Evolutionary conservation across 75 land plant genomes (phyloP).

Genomic region (Selaginella moellendorffii): DNA sequence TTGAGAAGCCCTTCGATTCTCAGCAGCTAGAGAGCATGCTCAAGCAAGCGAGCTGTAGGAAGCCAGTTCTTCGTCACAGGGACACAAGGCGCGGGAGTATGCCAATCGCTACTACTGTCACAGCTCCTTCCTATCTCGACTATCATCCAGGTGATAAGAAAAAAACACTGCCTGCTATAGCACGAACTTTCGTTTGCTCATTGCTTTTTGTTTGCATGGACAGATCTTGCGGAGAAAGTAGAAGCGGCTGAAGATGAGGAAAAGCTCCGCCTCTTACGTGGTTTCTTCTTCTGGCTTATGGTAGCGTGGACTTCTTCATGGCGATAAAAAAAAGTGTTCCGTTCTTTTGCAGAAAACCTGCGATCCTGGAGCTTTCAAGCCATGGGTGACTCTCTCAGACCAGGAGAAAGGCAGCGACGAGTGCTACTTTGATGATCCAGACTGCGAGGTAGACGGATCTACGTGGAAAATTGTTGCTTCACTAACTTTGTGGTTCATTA

Average conservation of each 20-base stretch:
- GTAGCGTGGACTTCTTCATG: slow-evolving; percentile 7
- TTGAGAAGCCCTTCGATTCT: neutral
- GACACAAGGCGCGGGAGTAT: neutral
- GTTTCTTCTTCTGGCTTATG: slow-evolving; percentile 37
- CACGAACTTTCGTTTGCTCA: neutral
- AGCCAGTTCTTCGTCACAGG: neutral
- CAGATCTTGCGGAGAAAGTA: slow-evolving; percentile 24
- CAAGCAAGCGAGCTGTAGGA: neutral
- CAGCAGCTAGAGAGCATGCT: neutral
- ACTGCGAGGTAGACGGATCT: neutral
- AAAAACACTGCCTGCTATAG: neutral
- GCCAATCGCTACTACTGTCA: neutral
- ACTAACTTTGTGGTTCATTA: too few relatives aligned
- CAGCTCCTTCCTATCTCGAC: neutral
- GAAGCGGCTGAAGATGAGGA: slow-evolving; percentile 15
- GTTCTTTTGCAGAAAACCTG: slow-evolving; percentile 15
- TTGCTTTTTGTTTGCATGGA: neutral
- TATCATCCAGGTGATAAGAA: neutral
- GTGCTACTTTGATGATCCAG: neutral
- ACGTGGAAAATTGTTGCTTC: too few relatives aligned
- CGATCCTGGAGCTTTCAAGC: slow-evolving; percentile 24
- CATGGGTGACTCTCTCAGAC: slow-evolving; percentile 16
- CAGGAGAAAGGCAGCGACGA: neutral
- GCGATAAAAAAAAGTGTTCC: too few relatives aligned
- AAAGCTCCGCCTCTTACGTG: slow-evolving; percentile 26